Conservation (phyloP, 306 rosid genomes). For the Quercus alba region DNA sequence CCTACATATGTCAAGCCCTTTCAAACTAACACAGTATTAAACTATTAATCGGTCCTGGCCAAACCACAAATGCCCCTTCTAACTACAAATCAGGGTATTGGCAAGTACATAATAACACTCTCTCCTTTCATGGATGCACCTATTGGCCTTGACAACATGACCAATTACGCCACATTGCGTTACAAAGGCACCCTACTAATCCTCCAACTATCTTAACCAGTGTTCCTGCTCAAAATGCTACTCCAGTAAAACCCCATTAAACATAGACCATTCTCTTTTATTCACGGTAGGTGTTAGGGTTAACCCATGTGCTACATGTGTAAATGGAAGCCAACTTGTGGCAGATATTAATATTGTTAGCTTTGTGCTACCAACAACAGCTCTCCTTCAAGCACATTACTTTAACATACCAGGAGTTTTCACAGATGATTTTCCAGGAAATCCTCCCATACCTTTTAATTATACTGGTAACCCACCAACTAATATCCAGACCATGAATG, state of each 20-base stretch:
- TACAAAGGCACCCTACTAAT: slow-evolving; percentile 45
- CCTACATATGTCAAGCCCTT: slow-evolving; percentile 61
- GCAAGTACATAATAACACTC: slow-evolving; percentile 55
- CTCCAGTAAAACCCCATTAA: slow-evolving; percentile 46
- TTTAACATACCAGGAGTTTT: slow-evolving; percentile 47
- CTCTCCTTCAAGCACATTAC: slow-evolving; percentile 81
- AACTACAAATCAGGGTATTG: slow-evolving; percentile 35
- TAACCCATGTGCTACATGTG: slow-evolving; percentile 51
- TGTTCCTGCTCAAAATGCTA: slow-evolving; percentile 62
- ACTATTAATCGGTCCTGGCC: slow-evolving; percentile 67
- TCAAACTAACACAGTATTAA: slow-evolving; percentile 49
- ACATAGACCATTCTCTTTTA: slow-evolving; percentile 50
- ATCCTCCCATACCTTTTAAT: slow-evolving; percentile 47
- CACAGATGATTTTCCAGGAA: slow-evolving; percentile 62
- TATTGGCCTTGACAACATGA: slow-evolving; percentile 49
- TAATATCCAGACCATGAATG: slow-evolving; percentile 50
- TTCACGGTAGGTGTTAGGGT: slow-evolving; percentile 52
- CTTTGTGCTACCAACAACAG: slow-evolving; percentile 47
- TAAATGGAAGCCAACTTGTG: slow-evolving; percentile 34
- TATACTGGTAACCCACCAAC: slow-evolving; percentile 55
- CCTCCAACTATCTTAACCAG: slow-evolving; percentile 30
- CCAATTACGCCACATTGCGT: slow-evolving; percentile 47
- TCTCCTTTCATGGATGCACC: slow-evolving; percentile 88
- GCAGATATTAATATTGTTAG: slow-evolving; percentile 54
- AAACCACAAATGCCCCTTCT: slow-evolving; percentile 69